phyloP scores from a whole-genome alignment of 164 flowering plant genomes.

The Kingdonia uniflora region DNA sequence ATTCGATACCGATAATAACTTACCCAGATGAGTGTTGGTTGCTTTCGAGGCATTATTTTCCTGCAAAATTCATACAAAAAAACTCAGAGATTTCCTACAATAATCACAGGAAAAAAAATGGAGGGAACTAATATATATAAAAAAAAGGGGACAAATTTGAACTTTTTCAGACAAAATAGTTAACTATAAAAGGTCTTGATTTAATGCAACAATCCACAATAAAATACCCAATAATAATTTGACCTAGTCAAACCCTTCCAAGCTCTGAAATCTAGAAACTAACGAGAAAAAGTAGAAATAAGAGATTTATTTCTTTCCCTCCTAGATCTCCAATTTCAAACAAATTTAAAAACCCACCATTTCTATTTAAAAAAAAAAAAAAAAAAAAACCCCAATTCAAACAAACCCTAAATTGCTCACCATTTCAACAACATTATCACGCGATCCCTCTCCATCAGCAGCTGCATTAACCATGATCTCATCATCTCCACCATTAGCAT shows the following conservation, averaged over 20 bases:
- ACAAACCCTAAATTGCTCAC: too few relatives aligned
- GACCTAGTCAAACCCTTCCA: constrained; percentile 27
- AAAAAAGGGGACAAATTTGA: constrained; percentile 32
- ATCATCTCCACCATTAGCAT: neutral
- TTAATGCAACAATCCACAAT: neutral
- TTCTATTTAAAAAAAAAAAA: neutral
- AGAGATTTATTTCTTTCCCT: neutral
- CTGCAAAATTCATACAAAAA: constrained; percentile 28
- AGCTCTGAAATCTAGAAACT: constrained; percentile 7
- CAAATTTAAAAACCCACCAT: neutral
- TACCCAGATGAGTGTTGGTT: constrained; percentile 36
- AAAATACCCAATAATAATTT: constrained; percentile 9
- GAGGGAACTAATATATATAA: neutral
- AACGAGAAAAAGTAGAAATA: neutral
- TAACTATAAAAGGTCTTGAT: neutral
- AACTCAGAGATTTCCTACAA: neutral
- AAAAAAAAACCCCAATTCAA: neutral
- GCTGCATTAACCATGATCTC: neutral
- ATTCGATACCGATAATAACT: constrained; percentile 21
- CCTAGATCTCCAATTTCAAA: constrained; percentile 1
- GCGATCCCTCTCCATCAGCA: too few relatives aligned
- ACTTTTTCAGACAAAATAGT: constrained; percentile 15
- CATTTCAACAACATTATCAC: too few relatives aligned
- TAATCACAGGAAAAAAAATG: neutral
- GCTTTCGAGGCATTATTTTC: constrained; percentile 44